phyloP scores from a whole-genome alignment of 2,329 filamentous ascomycete genomes.

The Microsporum ferrugineum region DNA sequence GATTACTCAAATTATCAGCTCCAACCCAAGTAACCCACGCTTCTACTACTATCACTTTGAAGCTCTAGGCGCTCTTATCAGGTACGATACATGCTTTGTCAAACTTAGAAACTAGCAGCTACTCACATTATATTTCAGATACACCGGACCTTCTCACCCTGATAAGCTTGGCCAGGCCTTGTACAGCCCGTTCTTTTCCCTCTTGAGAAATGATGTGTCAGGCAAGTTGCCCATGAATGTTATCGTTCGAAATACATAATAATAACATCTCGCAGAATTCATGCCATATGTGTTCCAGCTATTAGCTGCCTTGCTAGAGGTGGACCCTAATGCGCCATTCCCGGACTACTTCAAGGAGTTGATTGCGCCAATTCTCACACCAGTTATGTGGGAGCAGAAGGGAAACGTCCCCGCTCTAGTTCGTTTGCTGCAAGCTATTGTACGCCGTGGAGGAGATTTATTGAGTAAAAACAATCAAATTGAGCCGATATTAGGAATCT shows the following conservation, averaged over 20 bases:
- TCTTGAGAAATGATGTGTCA: conserved; percentile 71
- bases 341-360: conserved; percentile 71
- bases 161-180: conserved; percentile 67
- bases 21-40: conserved; percentile 90
- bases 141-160: conserved; percentile 56
- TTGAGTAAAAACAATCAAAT: conserved; percentile 72
- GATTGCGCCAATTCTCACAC: conserved; percentile 64
- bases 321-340: conserved; percentile 65
- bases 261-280: conserved; percentile 54
- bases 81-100: conserved; percentile 30
- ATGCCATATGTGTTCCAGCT: conserved; percentile 94
- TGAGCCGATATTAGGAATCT: conserved; percentile 83
- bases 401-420: conserved; percentile 89
- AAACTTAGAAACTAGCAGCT: conserved; percentile 8
- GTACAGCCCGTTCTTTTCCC: conserved; percentile 69
- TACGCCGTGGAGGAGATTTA: conserved; percentile 60
- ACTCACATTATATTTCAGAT: conserved; percentile 31
- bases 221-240: conserved; percentile 37
- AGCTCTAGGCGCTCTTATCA: conserved; percentile 77
- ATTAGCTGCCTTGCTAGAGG: conserved; percentile 79
- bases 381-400: conserved; percentile 78
- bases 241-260: conserved; percentile 15
- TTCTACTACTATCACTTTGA: conserved; percentile 99
- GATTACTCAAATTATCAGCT: conserved; percentile 83
- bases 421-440: conserved; percentile 70